These are phyloP conservation scores for Colletotrichum cereale DNA, from an alignment of 2,329 filamentous ascomycete genomes.

Conservation along the genomic window DNA sequence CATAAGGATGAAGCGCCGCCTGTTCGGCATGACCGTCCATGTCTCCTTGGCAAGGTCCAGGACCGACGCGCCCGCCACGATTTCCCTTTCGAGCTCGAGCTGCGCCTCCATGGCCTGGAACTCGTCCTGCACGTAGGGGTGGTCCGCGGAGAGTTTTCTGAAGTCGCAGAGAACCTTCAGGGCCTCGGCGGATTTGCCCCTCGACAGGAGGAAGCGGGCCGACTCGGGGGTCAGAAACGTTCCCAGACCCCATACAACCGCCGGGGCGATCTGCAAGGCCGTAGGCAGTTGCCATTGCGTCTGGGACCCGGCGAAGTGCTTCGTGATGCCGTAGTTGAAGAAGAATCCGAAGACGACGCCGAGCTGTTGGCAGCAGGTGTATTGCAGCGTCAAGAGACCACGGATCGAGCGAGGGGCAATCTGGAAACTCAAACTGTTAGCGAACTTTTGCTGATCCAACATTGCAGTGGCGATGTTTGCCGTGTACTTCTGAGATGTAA, in stretches of 20 bases:
- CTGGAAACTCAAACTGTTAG: slow-evolving; percentile 8
- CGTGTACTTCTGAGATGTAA: slow-evolving; percentile 46
- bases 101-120: slow-evolving; percentile 48
- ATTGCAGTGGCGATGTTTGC: background rate
- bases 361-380: slow-evolving; percentile 51
- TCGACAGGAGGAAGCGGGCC: slow-evolving; percentile 44
- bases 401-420: slow-evolving; percentile 47
- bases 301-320: slow-evolving; percentile 43
- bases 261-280: slow-evolving; percentile 44
- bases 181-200: slow-evolving; percentile 42
- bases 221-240: slow-evolving; percentile 46
- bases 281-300: slow-evolving; percentile 48
- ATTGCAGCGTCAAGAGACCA: slow-evolving; percentile 49
- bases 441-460: background rate
- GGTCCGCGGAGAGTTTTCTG: slow-evolving; percentile 45
- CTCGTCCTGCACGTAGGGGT: slow-evolving; percentile 46
- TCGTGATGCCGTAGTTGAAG: slow-evolving; percentile 51
- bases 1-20: slow-evolving; percentile 48
- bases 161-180: slow-evolving; percentile 43
- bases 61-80: slow-evolving; percentile 46
- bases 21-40: slow-evolving; percentile 44
- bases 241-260: slow-evolving; percentile 45
- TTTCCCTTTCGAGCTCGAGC: slow-evolving; percentile 51
- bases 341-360: slow-evolving; percentile 51
- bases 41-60: slow-evolving; percentile 52